Conservation (phyloP, 176 grass and related monocot genomes). For the Puya raimondii region DNA sequence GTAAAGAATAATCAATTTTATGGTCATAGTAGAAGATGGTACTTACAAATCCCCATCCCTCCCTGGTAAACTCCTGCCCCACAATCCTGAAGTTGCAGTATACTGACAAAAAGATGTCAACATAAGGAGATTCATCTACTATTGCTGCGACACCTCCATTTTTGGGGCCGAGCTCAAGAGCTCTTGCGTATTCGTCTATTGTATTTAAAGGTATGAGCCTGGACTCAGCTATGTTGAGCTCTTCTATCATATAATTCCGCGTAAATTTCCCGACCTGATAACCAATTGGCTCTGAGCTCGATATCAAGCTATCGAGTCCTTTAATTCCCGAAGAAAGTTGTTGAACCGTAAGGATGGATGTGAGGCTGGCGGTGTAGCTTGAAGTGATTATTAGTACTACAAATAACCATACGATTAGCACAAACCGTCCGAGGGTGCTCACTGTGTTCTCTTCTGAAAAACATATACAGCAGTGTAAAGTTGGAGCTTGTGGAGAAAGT, state of each 20-base stretch:
- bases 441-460: constrained; percentile 56
- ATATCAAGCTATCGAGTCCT: constrained; percentile 60
- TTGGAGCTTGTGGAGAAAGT: constrained; percentile 11
- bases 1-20: neutral
- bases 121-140: constrained; percentile 65
- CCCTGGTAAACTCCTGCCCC: constrained; percentile 64
- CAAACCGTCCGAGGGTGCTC: constrained; percentile 57
- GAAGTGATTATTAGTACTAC: constrained; percentile 84
- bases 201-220: constrained; percentile 50
- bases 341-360: constrained; percentile 84
- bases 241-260: constrained; percentile 59
- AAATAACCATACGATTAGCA: constrained; percentile 82
- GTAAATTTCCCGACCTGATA: constrained; percentile 72
- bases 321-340: constrained; percentile 64
- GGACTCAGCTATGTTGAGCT: constrained; percentile 56
- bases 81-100: constrained; percentile 73
- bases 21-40: neutral
- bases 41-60: constrained; percentile 99
- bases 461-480: constrained; percentile 14
- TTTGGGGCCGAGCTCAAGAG: constrained; percentile 59
- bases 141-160: constrained; percentile 72
- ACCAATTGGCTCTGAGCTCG: constrained; percentile 52
- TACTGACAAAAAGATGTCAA: constrained; percentile 59
- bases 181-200: constrained; percentile 52
- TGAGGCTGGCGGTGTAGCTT: constrained; percentile 88